A percentile compares a stretch with the other conserved stretches of the same genome.
These are phyloP conservation scores for Daedalea quercina DNA, from an alignment of 768 basidiomycete genomes.

Conservation along the genomic window DNA sequence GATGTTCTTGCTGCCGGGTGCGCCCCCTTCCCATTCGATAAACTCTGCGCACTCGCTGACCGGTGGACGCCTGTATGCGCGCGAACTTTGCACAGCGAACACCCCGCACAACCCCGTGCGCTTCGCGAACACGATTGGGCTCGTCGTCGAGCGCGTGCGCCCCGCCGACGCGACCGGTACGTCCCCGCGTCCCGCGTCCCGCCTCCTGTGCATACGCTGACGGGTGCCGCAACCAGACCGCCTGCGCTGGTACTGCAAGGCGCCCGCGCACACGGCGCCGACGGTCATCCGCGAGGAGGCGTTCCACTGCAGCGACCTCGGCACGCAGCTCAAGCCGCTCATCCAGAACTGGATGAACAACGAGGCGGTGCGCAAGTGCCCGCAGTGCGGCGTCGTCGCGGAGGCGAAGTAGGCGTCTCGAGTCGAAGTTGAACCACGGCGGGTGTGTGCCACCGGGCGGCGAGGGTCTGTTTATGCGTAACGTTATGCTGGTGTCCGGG, in stretches of 20 bases:
- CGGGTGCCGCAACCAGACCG: conserved; percentile 49
- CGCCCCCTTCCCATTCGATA: background rate
- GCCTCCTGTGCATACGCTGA: background rate
- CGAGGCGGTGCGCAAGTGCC: conserved; percentile 61
- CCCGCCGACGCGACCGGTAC: conserved; percentile 70
- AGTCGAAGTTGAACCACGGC: too few species aligned
- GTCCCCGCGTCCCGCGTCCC: background rate
- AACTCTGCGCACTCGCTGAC: conserved; percentile 15
- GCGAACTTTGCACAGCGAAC: conserved; percentile 53
- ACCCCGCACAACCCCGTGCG: conserved; percentile 96
- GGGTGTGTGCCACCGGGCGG: too few species aligned
- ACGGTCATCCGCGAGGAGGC: conserved; percentile 78
- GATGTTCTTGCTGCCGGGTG: conserved; percentile 93
- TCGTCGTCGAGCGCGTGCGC: conserved; percentile 84
- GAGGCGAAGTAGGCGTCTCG: conserved; percentile 48
- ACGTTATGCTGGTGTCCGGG: too few species aligned
- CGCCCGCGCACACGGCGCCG: conserved; percentile 50
- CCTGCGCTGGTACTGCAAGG: conserved; percentile 87
- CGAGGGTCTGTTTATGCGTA: too few species aligned
- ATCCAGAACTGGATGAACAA: conserved; percentile 79
- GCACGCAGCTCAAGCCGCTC: conserved; percentile 87
- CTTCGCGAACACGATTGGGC: conserved; percentile 83
- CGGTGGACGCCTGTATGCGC: background rate
- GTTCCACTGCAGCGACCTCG: conserved; percentile 87
- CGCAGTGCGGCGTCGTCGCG: conserved; percentile 59